These are phyloP conservation scores for Xylariaceae sp. DNA, from an alignment of 2,329 filamentous ascomycete genomes.

Conservation along the genomic window DNA sequence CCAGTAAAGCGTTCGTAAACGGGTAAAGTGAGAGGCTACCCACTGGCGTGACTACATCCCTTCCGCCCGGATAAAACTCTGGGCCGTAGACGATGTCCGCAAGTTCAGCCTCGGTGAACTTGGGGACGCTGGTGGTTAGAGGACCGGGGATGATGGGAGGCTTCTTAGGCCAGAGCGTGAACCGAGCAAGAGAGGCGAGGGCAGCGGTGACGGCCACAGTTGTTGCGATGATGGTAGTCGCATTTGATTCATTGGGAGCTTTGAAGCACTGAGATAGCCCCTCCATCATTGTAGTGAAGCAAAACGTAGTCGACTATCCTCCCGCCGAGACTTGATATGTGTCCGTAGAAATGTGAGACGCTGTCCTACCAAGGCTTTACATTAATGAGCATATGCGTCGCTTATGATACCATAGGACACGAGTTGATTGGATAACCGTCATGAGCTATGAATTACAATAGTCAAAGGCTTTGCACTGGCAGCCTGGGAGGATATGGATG, in stretches of 20 bases:
- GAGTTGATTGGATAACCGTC: too few relatives aligned
- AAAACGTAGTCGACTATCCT: background rate
- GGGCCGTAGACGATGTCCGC: slow-evolving; percentile 59
- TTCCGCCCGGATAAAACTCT: slow-evolving; percentile 69
- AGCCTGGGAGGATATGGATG: background rate
- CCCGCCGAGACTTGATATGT: background rate
- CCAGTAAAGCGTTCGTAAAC: background rate
- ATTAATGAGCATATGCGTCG: too few relatives aligned
- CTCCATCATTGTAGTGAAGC: slow-evolving; percentile 32
- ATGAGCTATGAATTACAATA: background rate
- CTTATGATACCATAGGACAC: too few relatives aligned
- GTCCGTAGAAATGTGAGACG: background rate
- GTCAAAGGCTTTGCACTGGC: background rate
- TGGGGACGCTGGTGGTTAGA: slow-evolving; percentile 44
- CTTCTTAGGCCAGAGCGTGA: slow-evolving; percentile 45
- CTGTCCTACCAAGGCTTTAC: background rate
- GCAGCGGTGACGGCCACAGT: slow-evolving; percentile 47
- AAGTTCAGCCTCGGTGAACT: slow-evolving; percentile 41
- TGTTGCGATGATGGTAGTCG: slow-evolving; percentile 41
- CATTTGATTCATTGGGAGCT: slow-evolving; percentile 28
- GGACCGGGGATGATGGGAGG: slow-evolving; percentile 48
- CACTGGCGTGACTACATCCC: slow-evolving; percentile 72
- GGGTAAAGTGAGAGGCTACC: slow-evolving; percentile 25
- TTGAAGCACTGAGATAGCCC: slow-evolving; percentile 29
- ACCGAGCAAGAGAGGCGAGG: slow-evolving; percentile 40